Evolutionary conservation across 2,329 filamentous ascomycete genomes (phyloP).

Genomic region (Alternaria gansuensis): DNA sequence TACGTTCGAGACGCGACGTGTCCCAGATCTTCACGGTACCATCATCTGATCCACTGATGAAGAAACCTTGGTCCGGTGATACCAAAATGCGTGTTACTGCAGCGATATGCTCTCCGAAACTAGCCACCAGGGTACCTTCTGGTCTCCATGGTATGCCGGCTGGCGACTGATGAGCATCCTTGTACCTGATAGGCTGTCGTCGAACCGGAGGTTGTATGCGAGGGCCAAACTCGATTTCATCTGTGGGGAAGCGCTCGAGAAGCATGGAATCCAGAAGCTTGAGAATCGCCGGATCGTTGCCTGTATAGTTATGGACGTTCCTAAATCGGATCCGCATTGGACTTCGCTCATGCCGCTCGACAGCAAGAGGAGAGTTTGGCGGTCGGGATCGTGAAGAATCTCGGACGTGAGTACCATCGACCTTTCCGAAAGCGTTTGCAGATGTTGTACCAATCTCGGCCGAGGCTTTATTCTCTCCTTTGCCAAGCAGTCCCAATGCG

Average conservation of each 20-base stretch:
- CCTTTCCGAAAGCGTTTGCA: conserved; percentile 70
- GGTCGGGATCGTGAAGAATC: conserved; percentile 44
- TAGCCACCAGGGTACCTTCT: conserved; percentile 82
- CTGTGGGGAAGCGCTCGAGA: conserved; percentile 68
- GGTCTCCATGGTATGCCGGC: conserved; percentile 78
- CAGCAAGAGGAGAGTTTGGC: conserved; percentile 43
- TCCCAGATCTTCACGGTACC: conserved; percentile 94
- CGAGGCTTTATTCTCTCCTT: conserved; percentile 67
- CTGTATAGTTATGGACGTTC: conserved; percentile 82
- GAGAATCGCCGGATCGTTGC: conserved; percentile 72
- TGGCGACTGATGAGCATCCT: conserved; percentile 60
- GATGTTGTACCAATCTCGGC: conserved; percentile 72
- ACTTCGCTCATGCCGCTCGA: conserved; percentile 43
- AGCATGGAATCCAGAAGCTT: conserved; percentile 85
- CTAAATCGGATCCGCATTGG: conserved; percentile 60
- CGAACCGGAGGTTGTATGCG: conserved; percentile 74
- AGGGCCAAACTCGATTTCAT: conserved; percentile 76
- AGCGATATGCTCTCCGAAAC: conserved; percentile 85
- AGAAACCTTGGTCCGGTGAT: conserved; percentile 92
- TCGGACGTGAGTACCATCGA: conserved; percentile 61
- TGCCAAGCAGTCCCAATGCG: conserved; percentile 68
- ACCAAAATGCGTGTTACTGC: conserved; percentile 82
- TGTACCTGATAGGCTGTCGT: conserved; percentile 62
- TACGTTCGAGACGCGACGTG: conserved; percentile 85
- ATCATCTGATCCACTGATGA: conserved; percentile 92